phyloP scores from a whole-genome alignment of 2,329 filamentous ascomycete species.

The Arthrobotrys megalospora region DNA sequence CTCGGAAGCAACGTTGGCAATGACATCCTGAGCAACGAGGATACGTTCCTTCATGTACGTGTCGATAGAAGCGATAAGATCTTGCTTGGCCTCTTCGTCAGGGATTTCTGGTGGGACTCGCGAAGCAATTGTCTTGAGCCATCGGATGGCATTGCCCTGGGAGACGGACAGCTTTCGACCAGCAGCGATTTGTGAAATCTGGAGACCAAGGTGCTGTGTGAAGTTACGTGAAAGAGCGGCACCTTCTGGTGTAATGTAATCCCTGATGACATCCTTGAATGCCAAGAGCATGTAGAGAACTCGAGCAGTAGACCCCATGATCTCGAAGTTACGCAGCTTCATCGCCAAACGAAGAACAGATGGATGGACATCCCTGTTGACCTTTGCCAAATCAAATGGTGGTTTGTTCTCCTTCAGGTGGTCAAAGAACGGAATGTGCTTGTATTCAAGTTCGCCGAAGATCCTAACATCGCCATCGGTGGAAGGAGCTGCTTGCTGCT shows the following conservation, averaged over 20 bases:
- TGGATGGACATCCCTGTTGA: constrained; percentile 86
- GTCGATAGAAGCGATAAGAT: constrained; percentile 85
- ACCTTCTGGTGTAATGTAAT: constrained; percentile 89
- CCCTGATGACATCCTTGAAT: constrained; percentile 91
- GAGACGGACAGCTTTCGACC: constrained; percentile 96
- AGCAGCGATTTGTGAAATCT: constrained; percentile 93
- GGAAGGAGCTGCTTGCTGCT: constrained; percentile 68
- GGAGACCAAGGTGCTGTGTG: constrained; percentile 90
- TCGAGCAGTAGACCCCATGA: constrained; percentile 90
- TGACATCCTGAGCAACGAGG: constrained; percentile 86
- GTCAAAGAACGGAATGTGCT: constrained; percentile 62
- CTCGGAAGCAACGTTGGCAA: constrained; percentile 80
- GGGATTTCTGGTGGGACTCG: constrained; percentile 88
- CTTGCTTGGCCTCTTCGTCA: constrained; percentile 84
- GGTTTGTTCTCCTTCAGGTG: constrained; percentile 70
- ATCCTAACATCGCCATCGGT: constrained; percentile 51
- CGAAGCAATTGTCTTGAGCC: constrained; percentile 92
- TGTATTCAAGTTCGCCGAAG: constrained; percentile 24
- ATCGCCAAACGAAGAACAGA: constrained; percentile 87
- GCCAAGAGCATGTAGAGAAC: constrained; percentile 89
- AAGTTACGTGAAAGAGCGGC: constrained; percentile 91
- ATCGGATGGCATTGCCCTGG: constrained; percentile 96
- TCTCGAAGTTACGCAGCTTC: constrained; percentile 88
- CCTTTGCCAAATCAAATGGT: constrained; percentile 76
- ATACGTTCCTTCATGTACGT: constrained; percentile 92